A percentile compares a stretch with the other conserved stretches of the same genome.
Conservation (phyloP, 148 eudicot species). For the Linanthus parryae region DNA sequence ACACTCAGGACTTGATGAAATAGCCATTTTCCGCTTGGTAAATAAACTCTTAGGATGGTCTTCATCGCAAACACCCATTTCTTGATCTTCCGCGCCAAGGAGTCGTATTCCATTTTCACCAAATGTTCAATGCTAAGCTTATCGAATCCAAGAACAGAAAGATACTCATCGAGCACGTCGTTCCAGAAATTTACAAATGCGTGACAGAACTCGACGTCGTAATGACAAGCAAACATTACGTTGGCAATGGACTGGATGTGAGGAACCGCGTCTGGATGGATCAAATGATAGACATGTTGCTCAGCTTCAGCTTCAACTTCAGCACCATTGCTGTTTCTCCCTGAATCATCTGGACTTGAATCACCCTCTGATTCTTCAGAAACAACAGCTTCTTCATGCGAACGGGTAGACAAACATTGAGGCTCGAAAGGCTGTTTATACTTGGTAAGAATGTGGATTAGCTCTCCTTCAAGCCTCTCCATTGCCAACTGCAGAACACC, state of each 20-base stretch:
- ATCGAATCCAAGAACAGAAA: slow-evolving; percentile 37
- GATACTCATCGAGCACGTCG: slow-evolving; percentile 47
- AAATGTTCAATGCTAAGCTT: slow-evolving; percentile 58
- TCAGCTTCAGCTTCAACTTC: slow-evolving; percentile 24
- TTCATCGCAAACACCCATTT: slow-evolving; percentile 53
- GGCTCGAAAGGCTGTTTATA: slow-evolving; percentile 24
- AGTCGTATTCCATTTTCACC: slow-evolving; percentile 44
- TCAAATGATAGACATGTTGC: slow-evolving; percentile 28
- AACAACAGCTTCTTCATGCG: slow-evolving; percentile 16
- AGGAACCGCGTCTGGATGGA: slow-evolving; percentile 40
- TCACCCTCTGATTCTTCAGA: slow-evolving; percentile 22
- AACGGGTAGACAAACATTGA: slow-evolving; percentile 1
- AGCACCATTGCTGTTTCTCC: slow-evolving; percentile 21
- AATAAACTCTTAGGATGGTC: slow-evolving; percentile 37
- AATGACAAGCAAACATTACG: slow-evolving; percentile 47
- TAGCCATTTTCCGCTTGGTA: slow-evolving; percentile 50
- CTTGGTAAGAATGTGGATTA: slow-evolving; percentile 28
- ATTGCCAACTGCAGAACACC: slow-evolving; percentile 34
- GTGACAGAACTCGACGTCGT: slow-evolving; percentile 38
- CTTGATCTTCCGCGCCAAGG: slow-evolving; percentile 44
- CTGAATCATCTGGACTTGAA: slow-evolving; percentile 13
- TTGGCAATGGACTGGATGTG: slow-evolving; percentile 39
- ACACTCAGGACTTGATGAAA: slow-evolving; percentile 49
- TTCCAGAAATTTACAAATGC: slow-evolving; percentile 36
- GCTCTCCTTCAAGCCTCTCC: slow-evolving; percentile 37